Conservation (phyloP, 495 filamentous ascomycete species). For the Penicillium psychrofluorescens region DNA sequence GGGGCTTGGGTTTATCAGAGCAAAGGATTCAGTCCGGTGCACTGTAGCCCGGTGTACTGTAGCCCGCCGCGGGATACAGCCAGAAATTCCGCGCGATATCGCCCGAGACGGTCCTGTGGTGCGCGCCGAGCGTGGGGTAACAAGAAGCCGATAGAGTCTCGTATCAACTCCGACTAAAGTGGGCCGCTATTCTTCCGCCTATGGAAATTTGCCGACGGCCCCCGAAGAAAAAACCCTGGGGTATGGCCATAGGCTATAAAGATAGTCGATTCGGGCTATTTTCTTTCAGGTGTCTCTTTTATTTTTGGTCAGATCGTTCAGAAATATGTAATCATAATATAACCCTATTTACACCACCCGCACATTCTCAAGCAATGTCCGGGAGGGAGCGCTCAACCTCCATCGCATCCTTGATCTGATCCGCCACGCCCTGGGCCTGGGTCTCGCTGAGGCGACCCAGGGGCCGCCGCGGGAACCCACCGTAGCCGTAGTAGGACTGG, state of each 20-base stretch:
- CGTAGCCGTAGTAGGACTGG: constrained; percentile 78
- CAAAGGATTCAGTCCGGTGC: no score
- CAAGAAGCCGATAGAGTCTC: neutral
- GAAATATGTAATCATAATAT: no score
- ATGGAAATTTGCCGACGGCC: neutral
- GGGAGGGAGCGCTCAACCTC: constrained; percentile 51
- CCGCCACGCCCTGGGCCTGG: constrained; percentile 48
- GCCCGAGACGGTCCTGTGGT: no score
- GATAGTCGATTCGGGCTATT: neutral
- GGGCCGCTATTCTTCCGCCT: constrained; percentile 7
- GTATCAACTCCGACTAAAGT: constrained; percentile 9
- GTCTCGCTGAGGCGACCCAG: constrained; percentile 54
- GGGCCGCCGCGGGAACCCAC: constrained; percentile 68
- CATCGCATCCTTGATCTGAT: constrained; percentile 63
- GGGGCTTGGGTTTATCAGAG: neutral
- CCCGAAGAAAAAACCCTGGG: no score
- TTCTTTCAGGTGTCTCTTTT: neutral
- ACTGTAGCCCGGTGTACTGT: no score
- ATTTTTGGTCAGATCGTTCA: no score
- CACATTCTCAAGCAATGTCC: constrained; percentile 24
- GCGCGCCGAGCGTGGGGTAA: no score
- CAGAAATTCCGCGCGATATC: neutral
- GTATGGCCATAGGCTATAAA: no score
- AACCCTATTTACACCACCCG: neutral
- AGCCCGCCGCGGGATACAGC: neutral